These are phyloP conservation scores for Cutaneotrichosporon dermatis DNA, from an alignment of 1,284 basidiomycete genomes.

Conservation along the genomic window DNA sequence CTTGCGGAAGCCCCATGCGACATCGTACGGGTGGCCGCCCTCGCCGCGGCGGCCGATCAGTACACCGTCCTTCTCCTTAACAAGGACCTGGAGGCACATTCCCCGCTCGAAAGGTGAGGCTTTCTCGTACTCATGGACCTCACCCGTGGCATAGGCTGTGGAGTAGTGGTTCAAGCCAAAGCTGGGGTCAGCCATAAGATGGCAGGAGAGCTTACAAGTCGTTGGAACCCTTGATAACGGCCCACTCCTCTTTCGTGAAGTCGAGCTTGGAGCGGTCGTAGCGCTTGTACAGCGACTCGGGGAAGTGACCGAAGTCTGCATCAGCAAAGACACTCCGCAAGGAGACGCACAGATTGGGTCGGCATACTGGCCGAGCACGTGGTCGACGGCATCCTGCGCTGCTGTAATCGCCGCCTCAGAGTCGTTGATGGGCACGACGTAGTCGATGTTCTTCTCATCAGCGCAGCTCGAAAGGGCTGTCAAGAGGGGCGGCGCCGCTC, in stretches of 20 bases:
- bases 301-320: slow-evolving; percentile 4
- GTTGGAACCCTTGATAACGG: slow-evolving; percentile 14
- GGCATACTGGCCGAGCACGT: slow-evolving; percentile 20
- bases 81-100: too few relatives aligned
- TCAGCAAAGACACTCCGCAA: too few relatives aligned
- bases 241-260: slow-evolving; percentile 19
- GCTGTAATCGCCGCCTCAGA: slow-evolving; percentile 18
- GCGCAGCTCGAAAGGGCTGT: too few relatives aligned
- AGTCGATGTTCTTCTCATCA: slow-evolving; percentile 25
- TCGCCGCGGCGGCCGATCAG: slow-evolving; percentile 26
- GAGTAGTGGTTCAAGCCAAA: too few relatives aligned
- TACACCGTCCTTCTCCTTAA: slow-evolving; percentile 22
- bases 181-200: too few relatives aligned
- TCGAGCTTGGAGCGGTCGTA: not conserved
- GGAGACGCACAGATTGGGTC: slow-evolving; percentile 24
- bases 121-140: too few relatives aligned
- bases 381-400: slow-evolving; percentile 13
- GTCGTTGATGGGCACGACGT: slow-evolving; percentile 26
- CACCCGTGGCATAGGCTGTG: too few relatives aligned
- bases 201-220: slow-evolving; percentile 6
- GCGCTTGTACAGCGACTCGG: not conserved
- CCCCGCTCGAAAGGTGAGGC: too few relatives aligned
- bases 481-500: too few relatives aligned
- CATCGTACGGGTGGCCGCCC: slow-evolving; percentile 28
- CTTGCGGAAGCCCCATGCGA: slow-evolving; percentile 19